These are phyloP conservation scores for Solanum aculeatissimum DNA, from an alignment of 305 asterid species.

Conservation along the genomic window DNA sequence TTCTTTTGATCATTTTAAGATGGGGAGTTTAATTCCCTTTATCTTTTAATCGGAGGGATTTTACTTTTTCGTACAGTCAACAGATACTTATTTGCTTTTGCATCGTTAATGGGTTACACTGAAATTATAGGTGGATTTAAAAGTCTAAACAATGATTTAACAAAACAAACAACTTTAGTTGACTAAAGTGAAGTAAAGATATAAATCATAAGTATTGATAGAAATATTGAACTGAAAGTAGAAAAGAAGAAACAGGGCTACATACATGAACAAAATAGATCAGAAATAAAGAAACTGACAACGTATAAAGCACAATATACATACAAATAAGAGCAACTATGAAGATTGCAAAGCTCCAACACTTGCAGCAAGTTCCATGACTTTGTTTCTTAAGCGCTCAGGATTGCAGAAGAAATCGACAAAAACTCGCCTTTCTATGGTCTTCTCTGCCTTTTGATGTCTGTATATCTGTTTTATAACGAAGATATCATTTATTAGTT, in stretches of 20 bases:
- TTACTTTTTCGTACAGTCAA: neutral
- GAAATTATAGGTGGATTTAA: neutral
- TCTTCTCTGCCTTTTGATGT: slow-evolving; percentile 86
- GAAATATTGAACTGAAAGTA: neutral
- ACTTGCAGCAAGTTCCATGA: slow-evolving; percentile 80
- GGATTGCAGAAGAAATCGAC: slow-evolving; percentile 97
- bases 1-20: neutral
- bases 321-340: slow-evolving; percentile 8
- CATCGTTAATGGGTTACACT: neutral
- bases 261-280: neutral
- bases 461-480: slow-evolving; percentile 55
- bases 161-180: neutral
- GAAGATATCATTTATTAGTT: neutral
- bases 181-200: neutral
- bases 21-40: neutral
- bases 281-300: neutral
- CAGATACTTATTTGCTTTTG: neutral
- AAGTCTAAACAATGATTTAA: neutral
- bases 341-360: slow-evolving; percentile 82
- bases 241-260: neutral
- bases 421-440: slow-evolving; percentile 76
- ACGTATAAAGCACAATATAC: neutral
- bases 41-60: neutral
- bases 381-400: slow-evolving; percentile 81
- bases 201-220: neutral